phyloP scores from a whole-genome alignment of 805 yeast genomes.

The Candida sonorensis region DNA sequence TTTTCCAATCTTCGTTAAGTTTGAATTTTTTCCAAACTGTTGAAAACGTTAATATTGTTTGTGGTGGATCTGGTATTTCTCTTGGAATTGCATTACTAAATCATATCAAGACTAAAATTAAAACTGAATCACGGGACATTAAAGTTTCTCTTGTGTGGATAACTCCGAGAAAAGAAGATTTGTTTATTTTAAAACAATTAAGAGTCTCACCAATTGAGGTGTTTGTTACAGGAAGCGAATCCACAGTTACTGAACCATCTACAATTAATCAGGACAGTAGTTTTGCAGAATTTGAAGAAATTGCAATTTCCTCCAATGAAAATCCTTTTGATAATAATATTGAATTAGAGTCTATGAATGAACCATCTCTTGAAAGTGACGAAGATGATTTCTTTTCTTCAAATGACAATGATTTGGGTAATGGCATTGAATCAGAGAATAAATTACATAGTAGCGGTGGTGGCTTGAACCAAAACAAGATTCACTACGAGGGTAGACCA shows the following conservation, averaged over 20 bases:
- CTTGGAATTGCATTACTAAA: constrained; percentile 49
- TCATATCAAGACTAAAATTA: constrained; percentile 26
- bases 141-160: constrained; percentile 48
- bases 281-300: constrained; percentile 3
- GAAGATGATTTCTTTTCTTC: constrained; percentile 7
- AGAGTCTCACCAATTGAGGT: constrained; percentile 30
- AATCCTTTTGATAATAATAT: constrained; percentile 15
- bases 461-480: constrained; percentile 6
- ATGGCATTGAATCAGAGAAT: constrained; percentile 1
- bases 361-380: constrained; percentile 2
- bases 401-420: constrained; percentile 14
- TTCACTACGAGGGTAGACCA: constrained; percentile 37
- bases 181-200: constrained; percentile 37
- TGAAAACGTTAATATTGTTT: constrained; percentile 43
- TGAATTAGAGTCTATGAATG: constrained; percentile 19
- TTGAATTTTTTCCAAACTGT: constrained; percentile 40
- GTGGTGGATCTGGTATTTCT: constrained; percentile 74
- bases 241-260: neutral
- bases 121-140: constrained; percentile 19
- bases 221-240: constrained; percentile 27
- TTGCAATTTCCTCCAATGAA: neutral
- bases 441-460: too few species aligned
- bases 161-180: constrained; percentile 38
- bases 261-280: neutral
- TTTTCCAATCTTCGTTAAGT: constrained; percentile 36